phyloP scores from a whole-genome alignment of 2,329 filamentous ascomycete species.

The Paramyrothecium sp. region DNA sequence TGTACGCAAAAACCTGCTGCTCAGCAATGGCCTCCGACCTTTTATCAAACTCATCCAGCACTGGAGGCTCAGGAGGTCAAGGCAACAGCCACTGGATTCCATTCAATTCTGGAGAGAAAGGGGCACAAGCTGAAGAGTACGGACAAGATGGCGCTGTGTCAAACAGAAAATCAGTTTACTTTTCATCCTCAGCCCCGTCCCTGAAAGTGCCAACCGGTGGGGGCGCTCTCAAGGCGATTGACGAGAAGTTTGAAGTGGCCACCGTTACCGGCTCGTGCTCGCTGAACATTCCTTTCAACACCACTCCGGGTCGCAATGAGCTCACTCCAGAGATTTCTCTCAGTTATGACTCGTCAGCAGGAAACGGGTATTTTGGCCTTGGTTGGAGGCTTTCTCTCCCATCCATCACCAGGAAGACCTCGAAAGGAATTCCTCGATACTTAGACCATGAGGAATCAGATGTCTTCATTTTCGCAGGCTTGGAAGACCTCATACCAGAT shows the following conservation, averaged over 20 bases:
- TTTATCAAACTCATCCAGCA: no score
- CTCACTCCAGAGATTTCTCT: neutral
- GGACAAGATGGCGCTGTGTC: neutral
- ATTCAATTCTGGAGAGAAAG: neutral
- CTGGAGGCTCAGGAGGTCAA: no score
- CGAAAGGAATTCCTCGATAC: neutral
- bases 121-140: neutral
- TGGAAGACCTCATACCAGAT: neutral
- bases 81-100: no score
- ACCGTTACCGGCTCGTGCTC: neutral
- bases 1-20: no score
- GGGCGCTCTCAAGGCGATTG: neutral
- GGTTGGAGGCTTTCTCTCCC: neutral
- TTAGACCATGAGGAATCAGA: neutral
- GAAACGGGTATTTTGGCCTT: neutral
- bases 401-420: neutral
- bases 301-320: neutral
- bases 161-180: neutral
- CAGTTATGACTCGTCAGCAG: neutral
- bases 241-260: neutral
- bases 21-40: no score
- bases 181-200: neutral
- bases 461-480: neutral
- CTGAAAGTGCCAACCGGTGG: neutral
- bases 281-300: neutral